Evolutionary conservation across 148 eudicot genomes (phyloP).

Genomic region (Camellia granthamiana): DNA sequence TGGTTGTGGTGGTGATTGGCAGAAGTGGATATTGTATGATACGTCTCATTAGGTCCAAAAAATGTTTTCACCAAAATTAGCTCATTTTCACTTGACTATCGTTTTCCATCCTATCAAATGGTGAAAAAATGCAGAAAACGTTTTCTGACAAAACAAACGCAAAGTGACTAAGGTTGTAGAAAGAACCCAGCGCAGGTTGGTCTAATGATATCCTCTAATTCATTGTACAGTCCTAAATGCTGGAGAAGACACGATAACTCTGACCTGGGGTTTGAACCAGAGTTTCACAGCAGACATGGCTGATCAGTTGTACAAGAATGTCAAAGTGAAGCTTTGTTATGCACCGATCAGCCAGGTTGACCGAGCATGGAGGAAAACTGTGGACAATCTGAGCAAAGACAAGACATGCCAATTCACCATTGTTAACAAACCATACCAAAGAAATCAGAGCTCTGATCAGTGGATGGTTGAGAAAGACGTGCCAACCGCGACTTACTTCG

Average conservation of each 20-base stretch:
- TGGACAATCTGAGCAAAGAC: slow-evolving; percentile 30
- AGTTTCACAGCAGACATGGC: slow-evolving; percentile 18
- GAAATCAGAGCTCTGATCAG: background rate
- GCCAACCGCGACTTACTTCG: slow-evolving; percentile 32
- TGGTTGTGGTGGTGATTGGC: too few relatives aligned
- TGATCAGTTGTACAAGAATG: slow-evolving; percentile 23
- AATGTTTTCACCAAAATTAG: too few relatives aligned
- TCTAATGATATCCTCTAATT: too few relatives aligned
- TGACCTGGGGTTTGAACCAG: slow-evolving; percentile 29
- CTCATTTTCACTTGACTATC: too few relatives aligned
- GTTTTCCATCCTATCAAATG: too few relatives aligned
- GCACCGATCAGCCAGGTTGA: slow-evolving; percentile 37
- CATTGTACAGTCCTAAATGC: background rate
- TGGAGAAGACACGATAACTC: slow-evolving; percentile 24
- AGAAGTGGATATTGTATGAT: too few relatives aligned
- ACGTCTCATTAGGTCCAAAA: too few relatives aligned
- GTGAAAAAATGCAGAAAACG: too few relatives aligned
- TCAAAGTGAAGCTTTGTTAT: slow-evolving; percentile 34
- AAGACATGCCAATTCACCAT: slow-evolving; percentile 30
- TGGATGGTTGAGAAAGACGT: slow-evolving; percentile 27
- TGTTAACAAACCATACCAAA: slow-evolving; percentile 15
- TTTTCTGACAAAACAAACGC: too few relatives aligned
- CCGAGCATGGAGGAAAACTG: slow-evolving; percentile 31
- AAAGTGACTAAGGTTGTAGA: too few relatives aligned
- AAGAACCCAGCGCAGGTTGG: too few relatives aligned